Evolutionary conservation across 164 flowering plant genomes (phyloP).

Genomic region (Sedum album): DNA sequence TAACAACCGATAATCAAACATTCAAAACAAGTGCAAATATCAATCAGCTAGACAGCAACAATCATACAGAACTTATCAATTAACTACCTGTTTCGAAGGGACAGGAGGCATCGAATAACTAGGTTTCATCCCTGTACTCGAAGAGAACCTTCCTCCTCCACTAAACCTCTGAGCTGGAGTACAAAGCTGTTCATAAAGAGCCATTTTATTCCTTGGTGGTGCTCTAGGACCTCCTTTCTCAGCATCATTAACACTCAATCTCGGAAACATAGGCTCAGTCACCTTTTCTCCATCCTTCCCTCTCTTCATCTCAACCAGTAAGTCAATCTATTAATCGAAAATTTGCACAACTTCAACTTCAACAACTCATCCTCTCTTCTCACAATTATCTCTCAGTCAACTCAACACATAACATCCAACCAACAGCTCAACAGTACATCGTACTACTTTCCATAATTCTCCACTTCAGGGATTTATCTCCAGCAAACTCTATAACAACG

Average conservation of each 20-base stretch:
- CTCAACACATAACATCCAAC: not conserved
- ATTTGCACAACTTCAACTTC: no score
- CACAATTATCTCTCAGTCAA: not conserved
- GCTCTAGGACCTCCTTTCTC: slow-evolving; percentile 66
- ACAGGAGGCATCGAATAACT: slow-evolving; percentile 11
- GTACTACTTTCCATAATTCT: not conserved
- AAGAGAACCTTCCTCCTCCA: slow-evolving; percentile 9
- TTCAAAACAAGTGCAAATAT: no score
- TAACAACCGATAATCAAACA: not conserved
- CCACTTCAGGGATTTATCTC: not conserved
- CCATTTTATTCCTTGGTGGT: slow-evolving; percentile 79
- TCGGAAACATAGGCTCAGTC: not conserved
- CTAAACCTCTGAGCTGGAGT: slow-evolving; percentile 43
- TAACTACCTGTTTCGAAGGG: slow-evolving; percentile 26
- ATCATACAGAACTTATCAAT: not conserved
- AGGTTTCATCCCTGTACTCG: slow-evolving; percentile 8
- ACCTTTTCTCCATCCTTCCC: not conserved
- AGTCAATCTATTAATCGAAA: not conserved
- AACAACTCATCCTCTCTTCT: not conserved
- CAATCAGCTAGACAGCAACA: not conserved
- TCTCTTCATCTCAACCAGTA: not conserved
- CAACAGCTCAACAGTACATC: not conserved
- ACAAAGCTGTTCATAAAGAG: slow-evolving; percentile 56
- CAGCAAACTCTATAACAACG: not conserved
- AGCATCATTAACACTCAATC: slow-evolving; percentile 48